Evolutionary conservation across 1,284 basidiomycete genomes (phyloP), one percentile per base, ranked within the genome.

Genomic region (Irpex sp.): DNA sequence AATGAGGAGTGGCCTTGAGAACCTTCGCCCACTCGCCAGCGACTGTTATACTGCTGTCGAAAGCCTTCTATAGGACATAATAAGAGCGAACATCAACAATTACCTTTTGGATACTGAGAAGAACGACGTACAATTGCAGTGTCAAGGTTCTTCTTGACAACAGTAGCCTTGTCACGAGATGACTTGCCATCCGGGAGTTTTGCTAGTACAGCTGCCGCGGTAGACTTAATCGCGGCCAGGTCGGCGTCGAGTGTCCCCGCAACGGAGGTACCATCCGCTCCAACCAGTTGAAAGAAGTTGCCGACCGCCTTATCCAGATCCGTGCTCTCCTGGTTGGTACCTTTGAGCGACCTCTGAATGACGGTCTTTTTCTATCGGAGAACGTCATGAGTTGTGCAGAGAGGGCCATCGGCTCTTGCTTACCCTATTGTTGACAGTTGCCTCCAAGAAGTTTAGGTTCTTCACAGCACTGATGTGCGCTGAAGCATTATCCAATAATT

Each of bases 111-210:
- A 44, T 15, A 44, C 5, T 11, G 40, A 15, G 11, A 44, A 44
- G 8, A 44, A 44, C 11, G 4, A 55, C 61, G 6, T 49, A 62
- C 61, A 6, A 62, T 21, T 17, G 61, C 61, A 8, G 38, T 26
- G 19, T 57, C 17, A 3, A 62, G 48, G 31, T 62, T 38, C 51
- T 44, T 48, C 56, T 57, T 58, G n/a, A 62, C 44, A 19, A 48
- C 55, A 47, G 36, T 55, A 19, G 56, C 56, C 17, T 48, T 38
- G 38, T 58, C 61, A 38, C 61, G 61, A 40, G 26, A 57, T 13
- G 31, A n/a, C 55, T 57, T 59, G 44, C 58, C 58, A 26, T 59
- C 58, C n/a, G 58, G 58, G 7, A 59, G 44, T 15, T 8, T 47
- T 11, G 34, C 37, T 9, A 59, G 58, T 51, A 48, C 58, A n/a